Conservation (phyloP, 106 monocot genomes). For the Allium fistulosum region DNA sequence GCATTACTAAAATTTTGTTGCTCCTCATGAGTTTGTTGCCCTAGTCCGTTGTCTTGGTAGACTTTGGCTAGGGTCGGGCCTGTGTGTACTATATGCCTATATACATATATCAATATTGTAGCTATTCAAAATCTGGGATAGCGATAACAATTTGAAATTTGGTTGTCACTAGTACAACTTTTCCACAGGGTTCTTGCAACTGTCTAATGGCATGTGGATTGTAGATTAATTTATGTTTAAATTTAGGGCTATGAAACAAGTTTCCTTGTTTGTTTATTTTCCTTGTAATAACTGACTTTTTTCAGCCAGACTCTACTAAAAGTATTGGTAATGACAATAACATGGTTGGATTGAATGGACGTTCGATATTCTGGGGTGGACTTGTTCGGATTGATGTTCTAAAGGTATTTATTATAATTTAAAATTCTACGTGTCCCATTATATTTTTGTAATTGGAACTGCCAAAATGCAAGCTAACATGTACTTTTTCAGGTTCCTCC, state of each 20-base stretch:
- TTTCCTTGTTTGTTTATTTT: slow-evolving; percentile 2
- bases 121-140: no score
- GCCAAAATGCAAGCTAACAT: slow-evolving; percentile 2
- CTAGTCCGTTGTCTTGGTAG: no score
- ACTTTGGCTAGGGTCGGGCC: no score
- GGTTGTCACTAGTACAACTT: no score
- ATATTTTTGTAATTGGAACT: background rate
- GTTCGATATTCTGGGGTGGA: slow-evolving; percentile 92
- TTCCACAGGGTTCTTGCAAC: no score
- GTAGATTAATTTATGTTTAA: background rate
- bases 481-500: slow-evolving; percentile 47
- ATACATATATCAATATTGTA: no score
- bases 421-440: background rate
- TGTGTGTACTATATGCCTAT: no score
- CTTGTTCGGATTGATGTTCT: slow-evolving; percentile 82
- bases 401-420: slow-evolving; percentile 35
- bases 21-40: no score
- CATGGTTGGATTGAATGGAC: slow-evolving; percentile 37
- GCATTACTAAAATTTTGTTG: no score
- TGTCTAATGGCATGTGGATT: no score
- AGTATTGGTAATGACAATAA: slow-evolving; percentile 4
- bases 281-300: slow-evolving; percentile 15
- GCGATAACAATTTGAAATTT: no score
- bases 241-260: background rate
- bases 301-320: slow-evolving; percentile 26